Evolutionary conservation across 2,329 filamentous ascomycete species (phyloP), one percentile per base, ranked within the genome.

Genomic region (Aspergillus tanneri): DNA sequence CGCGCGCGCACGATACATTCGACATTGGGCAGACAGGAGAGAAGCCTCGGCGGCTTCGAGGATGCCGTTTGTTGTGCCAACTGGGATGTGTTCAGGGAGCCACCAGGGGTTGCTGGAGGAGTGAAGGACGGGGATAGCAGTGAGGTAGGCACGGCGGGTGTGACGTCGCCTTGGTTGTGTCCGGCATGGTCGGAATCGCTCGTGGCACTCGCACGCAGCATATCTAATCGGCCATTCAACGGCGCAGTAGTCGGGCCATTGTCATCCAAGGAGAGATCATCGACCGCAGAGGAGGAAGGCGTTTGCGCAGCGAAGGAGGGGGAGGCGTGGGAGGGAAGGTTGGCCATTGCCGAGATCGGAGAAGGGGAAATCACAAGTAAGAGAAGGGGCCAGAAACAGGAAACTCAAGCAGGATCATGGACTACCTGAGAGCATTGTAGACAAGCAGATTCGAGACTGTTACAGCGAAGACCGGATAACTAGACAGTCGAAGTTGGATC

Each of bases 1-100:
- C 93, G 86, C 14, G 93, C 93, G 57, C 93, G 87, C 40, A 97
- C 93, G 56, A 95, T 84, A 73, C 93, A 99, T 67, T 89, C 85
- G n/a, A 99, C 92, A 19, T 87, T 73, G 6, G 92, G 93, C 1
- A 97, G 77, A 11, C 77, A 81, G 56, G 86, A 78, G 5, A 96
- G 81, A 18, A 96, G 77, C 50, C 82, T 84, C 1, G 90, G 89
- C 24, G 80, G 77, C 65, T 84, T 85, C 43, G 75, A 72, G 28
- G 59, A 55, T 50, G 63, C 37, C 4, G 65, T 39, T 53, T 47
- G 23, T 42, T 67, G 58, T 6, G 53, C 14, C 19, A 34, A 12
- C 30, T 34, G 30, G 30, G 6, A 54, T 46, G 67, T 51, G 55
- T 72, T 58, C 60, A 60, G 58, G 39, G 66, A 62, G 59, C 72